phyloP scores from a whole-genome alignment of 2,329 filamentous ascomycete species.

The Setomelanomma holmii region DNA sequence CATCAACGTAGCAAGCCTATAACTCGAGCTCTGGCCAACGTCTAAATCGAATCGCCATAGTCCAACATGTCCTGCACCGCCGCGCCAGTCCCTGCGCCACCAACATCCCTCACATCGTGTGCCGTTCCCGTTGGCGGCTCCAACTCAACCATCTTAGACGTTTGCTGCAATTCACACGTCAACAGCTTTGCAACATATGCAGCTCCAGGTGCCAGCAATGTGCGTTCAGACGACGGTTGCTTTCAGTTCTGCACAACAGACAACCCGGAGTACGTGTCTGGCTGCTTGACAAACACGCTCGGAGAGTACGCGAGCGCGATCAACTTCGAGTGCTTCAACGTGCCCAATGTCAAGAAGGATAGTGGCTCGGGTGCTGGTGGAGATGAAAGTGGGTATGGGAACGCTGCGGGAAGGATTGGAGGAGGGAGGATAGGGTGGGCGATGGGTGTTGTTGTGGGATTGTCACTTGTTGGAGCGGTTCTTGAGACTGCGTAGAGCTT shows the following conservation, averaged over 20 bases:
- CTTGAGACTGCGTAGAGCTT: conserved; percentile 2
- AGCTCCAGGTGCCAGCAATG: conserved; percentile 15
- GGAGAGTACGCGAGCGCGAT: conserved; percentile 9
- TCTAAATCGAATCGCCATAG: not conserved
- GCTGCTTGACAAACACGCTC: conserved; percentile 21
- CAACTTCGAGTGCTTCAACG: conserved; percentile 23
- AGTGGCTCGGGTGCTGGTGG: conserved; percentile 2
- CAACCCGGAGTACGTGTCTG: conserved; percentile 11
- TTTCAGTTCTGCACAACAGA: conserved; percentile 37
- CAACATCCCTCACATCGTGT: conserved; percentile 29
- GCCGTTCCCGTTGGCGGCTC: conserved; percentile 35
- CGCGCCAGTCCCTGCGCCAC: conserved; percentile 26
- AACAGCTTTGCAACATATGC: conserved; percentile 33
- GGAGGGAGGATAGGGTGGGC: conserved; percentile 9
- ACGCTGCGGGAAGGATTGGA: conserved; percentile 6
- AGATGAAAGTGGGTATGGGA: conserved; percentile 16
- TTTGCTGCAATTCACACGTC: conserved; percentile 40
- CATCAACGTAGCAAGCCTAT: not conserved
- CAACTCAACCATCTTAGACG: conserved; percentile 38
- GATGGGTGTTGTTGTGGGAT: conserved; percentile 7
- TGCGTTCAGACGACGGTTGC: conserved; percentile 22
- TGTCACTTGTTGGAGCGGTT: conserved; percentile 16
- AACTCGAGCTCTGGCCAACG: not conserved
- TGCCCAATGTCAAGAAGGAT: conserved; percentile 8
- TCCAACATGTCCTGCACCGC: conserved; percentile 20